Evolutionary conservation across 2,329 filamentous ascomycete species (phyloP).

Genomic region (Nectriaceae sp.): DNA sequence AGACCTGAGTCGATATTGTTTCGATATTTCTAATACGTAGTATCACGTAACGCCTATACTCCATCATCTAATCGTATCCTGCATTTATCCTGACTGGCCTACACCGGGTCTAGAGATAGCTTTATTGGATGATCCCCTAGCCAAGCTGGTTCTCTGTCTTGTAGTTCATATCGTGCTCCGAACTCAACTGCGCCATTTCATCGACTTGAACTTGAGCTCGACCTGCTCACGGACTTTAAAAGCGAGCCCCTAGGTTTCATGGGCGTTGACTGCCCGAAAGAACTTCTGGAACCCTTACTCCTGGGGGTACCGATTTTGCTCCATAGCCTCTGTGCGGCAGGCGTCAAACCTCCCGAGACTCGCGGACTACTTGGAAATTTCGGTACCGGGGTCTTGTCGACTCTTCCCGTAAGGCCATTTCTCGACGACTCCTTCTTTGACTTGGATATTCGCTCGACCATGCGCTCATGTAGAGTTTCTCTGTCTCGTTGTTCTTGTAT

Average conservation of each 20-base stretch:
- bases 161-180: too few relatives aligned
- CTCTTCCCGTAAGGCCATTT: slow-evolving; percentile 61
- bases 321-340: slow-evolving; percentile 71
- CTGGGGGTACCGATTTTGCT: slow-evolving; percentile 57
- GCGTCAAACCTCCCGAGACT: slow-evolving; percentile 62
- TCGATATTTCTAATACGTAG: too few relatives aligned
- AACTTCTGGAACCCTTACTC: slow-evolving; percentile 32
- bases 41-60: too few relatives aligned
- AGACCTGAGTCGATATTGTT: too few relatives aligned
- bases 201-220: slow-evolving; percentile 19
- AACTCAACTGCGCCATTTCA: too few relatives aligned
- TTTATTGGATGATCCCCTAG: too few relatives aligned
- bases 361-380: slow-evolving; percentile 69
- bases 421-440: slow-evolving; percentile 66
- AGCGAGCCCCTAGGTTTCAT: slow-evolving; percentile 42
- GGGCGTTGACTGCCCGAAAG: slow-evolving; percentile 40
- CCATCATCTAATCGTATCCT: too few relatives aligned
- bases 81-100: too few relatives aligned
- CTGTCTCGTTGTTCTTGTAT: slow-evolving; percentile 73
- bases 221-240: slow-evolving; percentile 35
- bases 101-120: too few relatives aligned
- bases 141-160: too few relatives aligned
- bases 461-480: slow-evolving; percentile 80
- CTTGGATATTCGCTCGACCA: slow-evolving; percentile 80
- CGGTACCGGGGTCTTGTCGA: slow-evolving; percentile 63